Base-by-base conservation (phyloP, 257 asterid species). In the Coffea eugenioides region DNA sequence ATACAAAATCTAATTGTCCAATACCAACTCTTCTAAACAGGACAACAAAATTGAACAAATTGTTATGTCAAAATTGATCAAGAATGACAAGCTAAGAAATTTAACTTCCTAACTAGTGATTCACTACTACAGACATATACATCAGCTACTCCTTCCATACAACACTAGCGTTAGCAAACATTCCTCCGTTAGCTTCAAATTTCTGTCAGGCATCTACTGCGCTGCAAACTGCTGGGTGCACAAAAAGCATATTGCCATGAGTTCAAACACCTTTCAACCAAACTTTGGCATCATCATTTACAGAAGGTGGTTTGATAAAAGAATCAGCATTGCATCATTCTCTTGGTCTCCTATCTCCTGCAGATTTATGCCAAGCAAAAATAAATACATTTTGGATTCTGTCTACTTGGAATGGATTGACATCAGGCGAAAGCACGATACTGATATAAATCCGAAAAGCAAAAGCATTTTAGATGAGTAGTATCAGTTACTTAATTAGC, bases 71-170 rank as follows among this genome's bases (percentile, higher is more conserved):
- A 80, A 80, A 80, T 66, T 51, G 61, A 65, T 46, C 23, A 54
- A 74, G 31, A 16, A 74, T 67, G 25, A 66, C 51, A 74, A 54
- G 43, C 71, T 68, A 80, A 27, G 12, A 46, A 36, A 39, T 21
- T 21, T 20, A 66, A 56, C 51, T 74, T 45, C 65, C 83, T 80
- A 80, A 52, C 64, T 54, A 80, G 6, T 80, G 64, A 74, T 74
- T 48, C 69, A 25, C 78, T 66, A 43, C 27, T 76, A 74, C 7
- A 18, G 27, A 10, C 46, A 27, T 46, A 48, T 68, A 69, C 69
- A 69, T 79, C 16, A 70, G 64, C 27, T 54, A 34, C 34, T 12
- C 77, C 43, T 61, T 15, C 48, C 62, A 36, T 2, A 36, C 49
- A 20, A 61, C 51, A 64, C 14, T 13, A 23, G 18, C n/a, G 80